Percentiles rank a stretch among this genome's conserved stretches.
These are phyloP conservation scores for Harringtonia aguacate DNA, from an alignment of 2,329 filamentous ascomycete species.

Conservation along the genomic window DNA sequence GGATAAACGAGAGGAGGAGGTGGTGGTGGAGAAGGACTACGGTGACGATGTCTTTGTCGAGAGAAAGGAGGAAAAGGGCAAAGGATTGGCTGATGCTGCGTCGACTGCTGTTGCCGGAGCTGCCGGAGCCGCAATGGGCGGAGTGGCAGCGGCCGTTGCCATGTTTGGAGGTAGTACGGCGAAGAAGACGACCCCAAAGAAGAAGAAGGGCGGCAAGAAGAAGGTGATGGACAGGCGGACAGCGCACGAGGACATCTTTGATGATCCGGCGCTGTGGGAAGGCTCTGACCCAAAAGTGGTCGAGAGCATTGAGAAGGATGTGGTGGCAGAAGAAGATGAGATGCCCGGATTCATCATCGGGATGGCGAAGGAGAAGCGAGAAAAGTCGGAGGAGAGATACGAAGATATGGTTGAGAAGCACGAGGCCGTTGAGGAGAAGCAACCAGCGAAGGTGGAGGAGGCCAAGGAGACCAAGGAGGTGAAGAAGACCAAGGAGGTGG, in stretches of 20 bases:
- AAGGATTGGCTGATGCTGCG: background rate
- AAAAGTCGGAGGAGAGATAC: background rate
- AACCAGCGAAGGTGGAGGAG: background rate
- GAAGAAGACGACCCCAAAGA: background rate
- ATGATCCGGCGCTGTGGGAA: slow-evolving; percentile 33
- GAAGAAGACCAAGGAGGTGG: slow-evolving; percentile 1
- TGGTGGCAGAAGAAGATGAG: background rate
- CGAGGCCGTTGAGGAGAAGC: slow-evolving; percentile 5
- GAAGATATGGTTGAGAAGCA: slow-evolving; percentile 3
- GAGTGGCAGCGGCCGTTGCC: background rate
- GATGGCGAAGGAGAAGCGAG: background rate
- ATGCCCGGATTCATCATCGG: background rate
- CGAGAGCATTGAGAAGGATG: slow-evolving; percentile 6
- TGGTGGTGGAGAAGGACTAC: too few species aligned
- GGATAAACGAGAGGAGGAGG: too few species aligned
- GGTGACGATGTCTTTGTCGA: background rate
- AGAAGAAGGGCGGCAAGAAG: too few species aligned
- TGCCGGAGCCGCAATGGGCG: background rate
- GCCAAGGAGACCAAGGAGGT: background rate
- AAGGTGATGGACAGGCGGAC: background rate
- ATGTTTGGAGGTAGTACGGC: background rate
- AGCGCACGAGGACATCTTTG: slow-evolving; percentile 26
- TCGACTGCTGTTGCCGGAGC: background rate
- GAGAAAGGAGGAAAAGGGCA: slow-evolving; percentile 2
- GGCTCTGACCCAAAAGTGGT: slow-evolving; percentile 26